Percentiles rank a stretch among this genome's conserved stretches.
These are phyloP conservation scores for Ambrosiella beaveri DNA, from an alignment of 2,329 filamentous ascomycete genomes.

Conservation along the genomic window DNA sequence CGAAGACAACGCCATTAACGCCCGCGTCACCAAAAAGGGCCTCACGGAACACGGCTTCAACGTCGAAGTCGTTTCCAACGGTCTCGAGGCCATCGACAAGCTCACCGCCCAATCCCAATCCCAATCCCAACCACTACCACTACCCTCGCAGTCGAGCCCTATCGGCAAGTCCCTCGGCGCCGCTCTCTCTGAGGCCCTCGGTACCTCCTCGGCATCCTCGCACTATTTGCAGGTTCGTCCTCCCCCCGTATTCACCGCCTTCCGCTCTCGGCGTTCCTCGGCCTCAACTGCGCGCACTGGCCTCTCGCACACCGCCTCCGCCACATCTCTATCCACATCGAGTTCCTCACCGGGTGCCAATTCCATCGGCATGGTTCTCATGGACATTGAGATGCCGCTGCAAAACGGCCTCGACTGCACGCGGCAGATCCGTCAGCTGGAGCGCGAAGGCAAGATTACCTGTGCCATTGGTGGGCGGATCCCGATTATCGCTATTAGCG, in stretches of 20 bases:
- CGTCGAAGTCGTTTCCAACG: constrained; percentile 47
- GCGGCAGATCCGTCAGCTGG: constrained; percentile 48
- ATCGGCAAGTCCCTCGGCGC: not conserved
- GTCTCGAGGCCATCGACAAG: constrained; percentile 41
- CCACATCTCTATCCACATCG: constrained; percentile 23
- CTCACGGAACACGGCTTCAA: constrained; percentile 42
- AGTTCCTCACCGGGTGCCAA: not conserved
- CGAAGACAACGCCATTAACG: constrained; percentile 52
- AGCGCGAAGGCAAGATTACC: constrained; percentile 34
- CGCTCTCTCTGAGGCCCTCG: not conserved
- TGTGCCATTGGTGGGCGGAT: constrained; percentile 30
- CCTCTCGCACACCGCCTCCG: not conserved
- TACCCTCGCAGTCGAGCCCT: not conserved
- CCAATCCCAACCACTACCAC: not conserved
- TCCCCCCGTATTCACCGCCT: not conserved
- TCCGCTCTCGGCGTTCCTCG: constrained; percentile 9
- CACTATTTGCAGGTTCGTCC: not conserved
- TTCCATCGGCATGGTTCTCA: constrained; percentile 43
- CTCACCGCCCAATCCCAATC: constrained; percentile 16
- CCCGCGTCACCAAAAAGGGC: constrained; percentile 44
- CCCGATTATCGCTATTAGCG: constrained; percentile 49
- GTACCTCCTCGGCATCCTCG: not conserved
- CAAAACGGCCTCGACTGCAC: constrained; percentile 69
- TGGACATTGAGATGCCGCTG: constrained; percentile 72
- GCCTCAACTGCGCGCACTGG: constrained; percentile 6